Evolutionary conservation across 176 grass and related monocot species (phyloP).

Genomic region (Olyra latifolia): DNA sequence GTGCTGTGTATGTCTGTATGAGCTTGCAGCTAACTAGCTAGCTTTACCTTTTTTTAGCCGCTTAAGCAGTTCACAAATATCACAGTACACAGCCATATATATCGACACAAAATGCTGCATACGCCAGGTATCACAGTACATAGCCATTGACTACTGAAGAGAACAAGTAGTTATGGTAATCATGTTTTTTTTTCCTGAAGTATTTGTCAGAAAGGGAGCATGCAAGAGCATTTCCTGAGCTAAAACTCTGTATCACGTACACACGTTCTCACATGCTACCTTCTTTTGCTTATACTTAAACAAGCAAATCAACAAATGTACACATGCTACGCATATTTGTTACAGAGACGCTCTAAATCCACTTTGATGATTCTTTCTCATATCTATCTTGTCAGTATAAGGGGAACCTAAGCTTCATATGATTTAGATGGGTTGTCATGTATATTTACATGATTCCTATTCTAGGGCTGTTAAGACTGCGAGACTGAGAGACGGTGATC

Average conservation of each 20-base stretch:
- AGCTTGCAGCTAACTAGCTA: neutral
- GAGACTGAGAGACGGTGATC: conserved; percentile 28
- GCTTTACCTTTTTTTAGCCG: neutral
- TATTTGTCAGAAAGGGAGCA: neutral
- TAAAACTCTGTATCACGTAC: neutral
- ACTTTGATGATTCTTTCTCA: neutral
- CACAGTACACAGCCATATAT: neutral
- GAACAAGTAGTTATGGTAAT: neutral
- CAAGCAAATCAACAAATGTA: neutral
- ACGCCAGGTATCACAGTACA: neutral
- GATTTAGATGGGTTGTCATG: neutral
- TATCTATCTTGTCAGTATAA: neutral
- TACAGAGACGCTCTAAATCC: neutral
- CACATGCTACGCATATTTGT: neutral
- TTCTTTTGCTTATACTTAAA: neutral
- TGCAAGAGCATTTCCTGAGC: neutral
- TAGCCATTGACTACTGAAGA: neutral
- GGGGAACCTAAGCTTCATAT: conserved; percentile 12
- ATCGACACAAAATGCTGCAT: neutral
- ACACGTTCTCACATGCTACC: neutral
- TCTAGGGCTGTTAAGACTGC: conserved; percentile 22
- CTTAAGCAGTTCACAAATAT: neutral
- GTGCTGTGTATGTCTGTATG: neutral
- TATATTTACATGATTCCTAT: conserved; percentile 27
- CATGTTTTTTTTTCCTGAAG: neutral